Percentiles rank a stretch among this genome's conserved stretches.
These are phyloP conservation scores for Oryza coarctata DNA, from an alignment of 176 grass and related monocot genomes.

Conservation along the genomic window DNA sequence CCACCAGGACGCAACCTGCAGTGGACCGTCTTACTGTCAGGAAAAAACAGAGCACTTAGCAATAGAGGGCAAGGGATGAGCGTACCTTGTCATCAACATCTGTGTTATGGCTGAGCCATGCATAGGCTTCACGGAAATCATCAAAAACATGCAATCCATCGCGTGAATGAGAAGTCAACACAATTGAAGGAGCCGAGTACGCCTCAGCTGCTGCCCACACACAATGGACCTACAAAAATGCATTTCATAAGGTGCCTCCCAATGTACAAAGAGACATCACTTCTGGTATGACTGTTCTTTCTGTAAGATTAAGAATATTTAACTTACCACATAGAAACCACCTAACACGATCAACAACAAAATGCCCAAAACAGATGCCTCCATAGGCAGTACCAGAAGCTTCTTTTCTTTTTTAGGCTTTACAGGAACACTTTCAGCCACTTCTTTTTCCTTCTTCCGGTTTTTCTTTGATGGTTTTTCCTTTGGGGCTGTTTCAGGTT, in stretches of 20 bases:
- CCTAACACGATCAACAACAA: conserved; percentile 76
- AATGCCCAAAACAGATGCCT: conserved; percentile 77
- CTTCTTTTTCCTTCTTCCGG: conserved; percentile 88
- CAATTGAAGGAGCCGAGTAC: conserved; percentile 97
- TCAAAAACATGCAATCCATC: conserved; percentile 99
- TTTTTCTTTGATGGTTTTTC: conserved; percentile 88
- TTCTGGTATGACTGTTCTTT: background rate
- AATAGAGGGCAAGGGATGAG: conserved; percentile 6
- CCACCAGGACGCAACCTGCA: conserved; percentile 99
- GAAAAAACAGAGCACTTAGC: conserved; percentile 2
- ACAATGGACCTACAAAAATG: conserved; percentile 86
- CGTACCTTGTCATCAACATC: conserved; percentile 96
- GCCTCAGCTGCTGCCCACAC: conserved; percentile 99
- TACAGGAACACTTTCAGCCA: conserved; percentile 47
- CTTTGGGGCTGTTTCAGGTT: conserved; percentile 65
- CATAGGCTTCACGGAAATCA: conserved; percentile 99
- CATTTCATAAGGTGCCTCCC: conserved; percentile 8
- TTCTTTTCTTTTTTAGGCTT: conserved; percentile 67
- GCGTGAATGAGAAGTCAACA: conserved; percentile 82
- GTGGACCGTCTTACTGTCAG: conserved; percentile 25
- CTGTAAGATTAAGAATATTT: conserved; percentile 20
- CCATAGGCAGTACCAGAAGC: conserved; percentile 76
- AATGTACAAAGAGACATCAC: conserved; percentile 20
- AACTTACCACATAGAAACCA: conserved; percentile 95
- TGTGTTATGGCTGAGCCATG: conserved; percentile 97